Base-by-base conservation (phyloP, 148 eudicot genomes). In the Salicornia ramosissima region DNA sequence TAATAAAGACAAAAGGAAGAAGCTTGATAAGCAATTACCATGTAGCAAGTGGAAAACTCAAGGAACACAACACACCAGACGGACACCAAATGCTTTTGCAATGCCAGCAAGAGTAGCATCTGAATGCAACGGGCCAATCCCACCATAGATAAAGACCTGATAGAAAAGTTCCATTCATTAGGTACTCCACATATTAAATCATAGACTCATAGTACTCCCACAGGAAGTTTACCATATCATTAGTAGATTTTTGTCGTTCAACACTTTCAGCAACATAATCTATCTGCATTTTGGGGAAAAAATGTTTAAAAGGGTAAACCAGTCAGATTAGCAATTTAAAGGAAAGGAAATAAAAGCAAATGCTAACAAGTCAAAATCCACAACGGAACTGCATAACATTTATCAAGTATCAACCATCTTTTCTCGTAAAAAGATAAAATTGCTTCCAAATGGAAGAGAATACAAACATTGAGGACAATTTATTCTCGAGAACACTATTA, bases 51-150 rank as follows among this genome's bases (percentile, higher is more conserved):
- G 47, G 10, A 53, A 24, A 22, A 39, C 9, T 15, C 30, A 55
- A 55, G 53, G 21, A 47, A 68, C 15, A 72, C 40, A 36, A 81
- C 86, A 28, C 68, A 94, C 98, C 96, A 85, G 71, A n/a, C 97
- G 92, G 65, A 94, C 98, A 71, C 92, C 97, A 83, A 87, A 94
- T 22, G 98, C 95, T 79, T 94, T 94, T 62, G 98, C 98, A 74
- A 90, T 85, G 40, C 98, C 98, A 22, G 90, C 85, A 29, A 88
- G 77, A 51, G 98, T 90, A 77, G 84, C 84, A 85, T 94, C 98
- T 63, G 98, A 88, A 77, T 77, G 96, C 82, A 94, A 77, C 30
- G 97, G 96, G 47, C 98, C 97, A 58, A 94, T 81, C 43, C 98
- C 98, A 70, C 98, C 98, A 90, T 94, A 84, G 68, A 94, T 82